Evolutionary conservation across 352 stramenopile genomes (phyloP), one percentile per base, ranked within the genome.

Genomic region (Plasmopara viticola): DNA sequence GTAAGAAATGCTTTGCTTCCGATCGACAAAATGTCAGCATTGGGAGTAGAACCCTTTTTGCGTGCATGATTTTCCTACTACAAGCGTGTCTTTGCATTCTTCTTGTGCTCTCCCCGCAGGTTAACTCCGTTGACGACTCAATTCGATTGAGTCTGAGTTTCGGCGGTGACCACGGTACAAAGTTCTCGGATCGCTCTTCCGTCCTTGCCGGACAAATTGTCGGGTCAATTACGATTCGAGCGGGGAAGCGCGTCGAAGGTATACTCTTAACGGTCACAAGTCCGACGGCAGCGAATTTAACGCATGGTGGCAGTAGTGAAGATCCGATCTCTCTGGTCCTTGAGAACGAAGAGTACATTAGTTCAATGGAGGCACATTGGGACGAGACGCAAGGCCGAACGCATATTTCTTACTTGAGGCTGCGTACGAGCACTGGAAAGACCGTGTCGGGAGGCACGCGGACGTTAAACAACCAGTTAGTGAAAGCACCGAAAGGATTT

Each of bases 361-460:
- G 39, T 12, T 61, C 55, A 0, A 68, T 68, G 55, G 60, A 68
- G 39, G 56, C 48, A n/a, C 56, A 68, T 48, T 64, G 55, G 56
- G 60, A 13, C 31, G 20, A 58, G 37, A 53, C 51, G 20, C 55
- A 42, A n/a, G 20, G 20, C 20, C 42, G 46, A 8, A 64, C 56
- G 13, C 56, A 41, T 4, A 55, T 66, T 6, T 80, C 74, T 48
- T 79, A 76, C 48, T 30, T 78, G 40, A 72, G 62, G 9, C 51
- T 66, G 4, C 60, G 41, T 6, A 83, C 72, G 25, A 80, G 58
- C 46, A 37, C 61, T 0, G 67, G 64, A 9, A 69, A 67, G 13
- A 62, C 58, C 8, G 15, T 80, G 0, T 60, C 61, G 1, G 51
- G 31, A 45, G 72, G 67, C 14, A 53, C 51, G 2, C 63, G 66